Base-by-base conservation (phyloP, 2,329 filamentous ascomycete genomes). In the Colletotrichum graminicola region DNA sequence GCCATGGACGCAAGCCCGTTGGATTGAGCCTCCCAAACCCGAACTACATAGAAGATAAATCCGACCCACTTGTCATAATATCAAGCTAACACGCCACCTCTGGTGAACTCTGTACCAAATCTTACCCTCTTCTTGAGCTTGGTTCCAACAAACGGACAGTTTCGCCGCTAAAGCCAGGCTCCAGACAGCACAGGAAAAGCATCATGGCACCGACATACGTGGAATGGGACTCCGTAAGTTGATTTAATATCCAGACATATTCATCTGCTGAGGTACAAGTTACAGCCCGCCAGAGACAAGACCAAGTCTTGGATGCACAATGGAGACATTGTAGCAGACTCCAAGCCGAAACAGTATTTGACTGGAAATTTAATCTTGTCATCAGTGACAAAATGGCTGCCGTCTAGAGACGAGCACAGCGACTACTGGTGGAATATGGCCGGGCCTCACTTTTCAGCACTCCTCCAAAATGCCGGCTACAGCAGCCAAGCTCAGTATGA, bases 391-490 rank as follows among this genome's bases (percentile, higher is more conserved):
- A 68, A 64, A 29, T 68, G 66, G 59, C 43, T 68, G 32, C 59
- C 59, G 0, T 51, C 51, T 0, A 51, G 66, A 34, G 66, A 68
- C 11, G 66, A 68, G 34, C 59, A 68, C 59, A 56, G 59, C 21
- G 66, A 68, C 34, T 64, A 41, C 16, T 68, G 66, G 66, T 64
- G 66, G 66, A 51, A n/a, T 34, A 56, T 68, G 59, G 32, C 39
- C 21, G 66, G 66, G 10, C 41, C 59, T 51, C 59, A 68, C 41
- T 51, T 68, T 16, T 60, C 66, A 1, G 10, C 51, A 1, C 66
- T 68, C 18, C 5, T 68, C 0, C 41, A 52, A 5, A 57, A 57
- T 5, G 66, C 66, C 0, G 66, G 47, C 43, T 68, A 68, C 26
- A 64, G 41, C 16, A 41, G 41, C 7, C 32, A 63, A 18, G 49